Percentiles rank a stretch among this genome's conserved stretches.
Conservation (phyloP, 1,284 basidiomycete genomes). For the Calocybe gambosa region DNA sequence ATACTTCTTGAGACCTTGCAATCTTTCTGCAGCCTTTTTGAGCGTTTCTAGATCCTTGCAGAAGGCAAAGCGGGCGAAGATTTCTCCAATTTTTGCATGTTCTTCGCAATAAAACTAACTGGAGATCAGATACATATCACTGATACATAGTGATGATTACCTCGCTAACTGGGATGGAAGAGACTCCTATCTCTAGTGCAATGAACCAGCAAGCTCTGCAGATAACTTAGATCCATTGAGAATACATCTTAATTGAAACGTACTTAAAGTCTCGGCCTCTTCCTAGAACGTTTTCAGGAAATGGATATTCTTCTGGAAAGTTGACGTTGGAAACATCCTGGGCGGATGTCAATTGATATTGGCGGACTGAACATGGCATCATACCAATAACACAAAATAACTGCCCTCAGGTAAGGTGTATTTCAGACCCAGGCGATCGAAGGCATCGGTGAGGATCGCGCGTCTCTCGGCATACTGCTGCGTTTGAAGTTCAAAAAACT, state of each 20-base stretch:
- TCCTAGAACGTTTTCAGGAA: constrained; percentile 71
- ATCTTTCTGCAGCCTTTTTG: constrained; percentile 67
- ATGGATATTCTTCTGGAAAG: constrained; percentile 80
- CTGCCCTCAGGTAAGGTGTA: constrained; percentile 87
- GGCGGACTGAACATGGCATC: constrained; percentile 2
- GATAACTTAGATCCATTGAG: constrained; percentile 2
- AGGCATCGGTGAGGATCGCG: constrained; percentile 63
- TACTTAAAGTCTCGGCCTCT: constrained; percentile 86
- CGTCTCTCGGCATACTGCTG: constrained; percentile 82
- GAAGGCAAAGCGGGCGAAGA: constrained; percentile 85
- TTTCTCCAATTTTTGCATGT: constrained; percentile 80
- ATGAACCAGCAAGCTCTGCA: constrained; percentile 86
- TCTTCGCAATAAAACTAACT: constrained; percentile 83
- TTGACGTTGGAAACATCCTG: constrained; percentile 80
- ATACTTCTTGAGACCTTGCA: constrained; percentile 71
- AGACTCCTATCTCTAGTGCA: constrained; percentile 82
- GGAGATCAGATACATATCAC: neutral
- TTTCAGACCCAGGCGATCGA: constrained; percentile 81
- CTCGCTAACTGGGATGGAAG: constrained; percentile 91
- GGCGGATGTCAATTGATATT: neutral
- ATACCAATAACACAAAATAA: constrained; percentile 84
- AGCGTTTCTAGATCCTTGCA: constrained; percentile 89
- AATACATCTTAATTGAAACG: constrained; percentile 17
- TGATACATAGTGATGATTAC: constrained; percentile 36
- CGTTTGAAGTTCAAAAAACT: constrained; percentile 79